Base-by-base conservation (phyloP, 2,329 filamentous ascomycete genomes). In the Colletotrichum shisoi region DNA sequence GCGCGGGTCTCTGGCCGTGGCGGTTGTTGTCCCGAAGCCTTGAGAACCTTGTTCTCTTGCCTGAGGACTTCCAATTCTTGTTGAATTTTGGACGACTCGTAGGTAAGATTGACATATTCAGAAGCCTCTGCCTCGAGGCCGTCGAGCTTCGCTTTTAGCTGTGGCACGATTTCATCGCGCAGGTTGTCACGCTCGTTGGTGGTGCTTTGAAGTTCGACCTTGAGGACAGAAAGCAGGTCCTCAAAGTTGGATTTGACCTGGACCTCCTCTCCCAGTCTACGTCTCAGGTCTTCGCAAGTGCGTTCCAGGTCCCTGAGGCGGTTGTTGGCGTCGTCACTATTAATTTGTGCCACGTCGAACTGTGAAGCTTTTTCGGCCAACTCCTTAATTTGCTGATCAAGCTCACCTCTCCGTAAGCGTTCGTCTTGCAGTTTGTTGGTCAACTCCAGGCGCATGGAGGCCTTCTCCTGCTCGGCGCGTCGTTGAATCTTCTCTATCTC, bases 211-310 rank as follows among this genome's bases (percentile, higher is more conserved):
- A 98, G 83, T 76, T 99, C 93, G 27, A 88, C 86, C 72, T 91
- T 91, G 72, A 98, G 88, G 5, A 92, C 94, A 7, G 89, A 88
- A 51, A 98, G 84, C 49, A 99, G 84, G 76, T 97, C 94, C 79
- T 98, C 93, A 73, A 98, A 96, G 76, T 96, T 97, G 74, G 92
- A 89, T 77, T 96, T 97, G 72, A 91, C 88, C 76, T 92, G 87
- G 63, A 91, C 87, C 79, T 99, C 95, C 74, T 98, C 93, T 0
- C 87, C 84, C 51, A 99, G 83, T 71, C 92, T 90, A 72, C 94
- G 88, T 70, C 91, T 89, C 54, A 94, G 85, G 74, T 96, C 93
- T 71, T 97, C 93, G 70, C 96, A 88, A 0, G 88, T 88, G 60
- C 80, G 83, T 77, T 97, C 93, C 31, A 98, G 84, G 71, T 97